Conservation (phyloP, 2,329 filamentous ascomycete species). For the Cephalotrichum gorgonifer region DNA sequence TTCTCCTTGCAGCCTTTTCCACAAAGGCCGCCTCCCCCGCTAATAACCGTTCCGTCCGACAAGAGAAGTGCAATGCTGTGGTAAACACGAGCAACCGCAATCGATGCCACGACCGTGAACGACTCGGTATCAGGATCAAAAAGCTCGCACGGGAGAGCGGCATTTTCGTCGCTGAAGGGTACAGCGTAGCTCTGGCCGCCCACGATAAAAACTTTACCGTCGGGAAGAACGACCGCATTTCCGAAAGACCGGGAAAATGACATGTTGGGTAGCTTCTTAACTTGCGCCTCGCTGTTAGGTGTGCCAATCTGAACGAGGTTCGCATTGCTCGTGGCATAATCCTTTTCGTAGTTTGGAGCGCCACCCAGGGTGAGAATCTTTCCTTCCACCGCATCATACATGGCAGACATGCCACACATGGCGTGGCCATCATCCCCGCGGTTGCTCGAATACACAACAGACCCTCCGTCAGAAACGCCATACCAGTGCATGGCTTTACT, state of each 20-base stretch:
- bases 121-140: slow-evolving; percentile 30
- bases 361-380: slow-evolving; percentile 46
- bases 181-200: slow-evolving; percentile 32
- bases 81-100: slow-evolving; percentile 34
- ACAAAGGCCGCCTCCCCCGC: slow-evolving; percentile 43
- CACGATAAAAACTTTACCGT: slow-evolving; percentile 33
- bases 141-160: slow-evolving; percentile 31
- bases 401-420: slow-evolving; percentile 46
- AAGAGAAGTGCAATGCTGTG: slow-evolving; percentile 38
- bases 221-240: slow-evolving; percentile 36
- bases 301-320: slow-evolving; percentile 36
- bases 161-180: slow-evolving; percentile 32
- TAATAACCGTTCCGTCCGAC: slow-evolving; percentile 37
- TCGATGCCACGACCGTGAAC: slow-evolving; percentile 25
- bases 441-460: slow-evolving; percentile 27
- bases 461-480: slow-evolving; percentile 30
- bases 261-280: slow-evolving; percentile 17
- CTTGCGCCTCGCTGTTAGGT: slow-evolving; percentile 5
- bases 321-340: slow-evolving; percentile 29
- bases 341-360: slow-evolving; percentile 30
- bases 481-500: slow-evolving; percentile 48
- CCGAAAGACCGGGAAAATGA: slow-evolving; percentile 28
- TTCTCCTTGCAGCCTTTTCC: slow-evolving; percentile 28
- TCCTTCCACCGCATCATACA: slow-evolving; percentile 48
- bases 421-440: slow-evolving; percentile 28